phyloP scores from a whole-genome alignment of 2,329 filamentous ascomycete species.

The Cladophialophora chaetospira region DNA sequence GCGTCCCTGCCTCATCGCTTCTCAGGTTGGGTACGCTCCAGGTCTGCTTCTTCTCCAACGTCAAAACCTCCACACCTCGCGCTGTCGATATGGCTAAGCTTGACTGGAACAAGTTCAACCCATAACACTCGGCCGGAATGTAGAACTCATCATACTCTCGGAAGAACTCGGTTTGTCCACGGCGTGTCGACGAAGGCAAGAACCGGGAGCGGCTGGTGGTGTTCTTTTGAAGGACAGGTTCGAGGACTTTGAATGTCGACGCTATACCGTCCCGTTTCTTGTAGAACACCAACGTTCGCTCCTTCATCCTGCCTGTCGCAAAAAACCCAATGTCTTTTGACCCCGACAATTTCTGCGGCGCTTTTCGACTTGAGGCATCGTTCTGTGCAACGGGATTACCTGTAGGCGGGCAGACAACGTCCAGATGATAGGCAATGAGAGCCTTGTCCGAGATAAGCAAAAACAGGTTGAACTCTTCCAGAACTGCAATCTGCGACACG shows the following conservation, averaged over 20 bases:
- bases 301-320: conserved; percentile 94
- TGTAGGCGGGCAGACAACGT: conserved; percentile 67
- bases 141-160: conserved; percentile 99
- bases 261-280: conserved; percentile 92
- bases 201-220: conserved; percentile 77
- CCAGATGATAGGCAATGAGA: conserved; percentile 89
- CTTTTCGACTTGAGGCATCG: conserved; percentile 73
- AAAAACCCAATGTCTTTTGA: conserved; percentile 96
- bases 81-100: conserved; percentile 89
- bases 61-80: conserved; percentile 93
- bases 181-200: conserved; percentile 57
- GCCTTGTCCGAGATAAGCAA: conserved; percentile 88
- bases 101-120: conserved; percentile 93
- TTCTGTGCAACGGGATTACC: conserved; percentile 63
- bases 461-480: conserved; percentile 94
- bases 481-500: conserved; percentile 89
- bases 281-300: conserved; percentile 91
- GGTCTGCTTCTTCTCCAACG: conserved; percentile 93
- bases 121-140: conserved; percentile 91
- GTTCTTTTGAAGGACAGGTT: conserved; percentile 92
- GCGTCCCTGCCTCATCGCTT: conserved; percentile 60
- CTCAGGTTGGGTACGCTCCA: conserved; percentile 86
- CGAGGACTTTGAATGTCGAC: conserved; percentile 92
- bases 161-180: conserved; percentile 88
- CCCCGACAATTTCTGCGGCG: conserved; percentile 85